Conservation (phyloP, 495 filamentous ascomycete species). For the Penicillium angulare region DNA sequence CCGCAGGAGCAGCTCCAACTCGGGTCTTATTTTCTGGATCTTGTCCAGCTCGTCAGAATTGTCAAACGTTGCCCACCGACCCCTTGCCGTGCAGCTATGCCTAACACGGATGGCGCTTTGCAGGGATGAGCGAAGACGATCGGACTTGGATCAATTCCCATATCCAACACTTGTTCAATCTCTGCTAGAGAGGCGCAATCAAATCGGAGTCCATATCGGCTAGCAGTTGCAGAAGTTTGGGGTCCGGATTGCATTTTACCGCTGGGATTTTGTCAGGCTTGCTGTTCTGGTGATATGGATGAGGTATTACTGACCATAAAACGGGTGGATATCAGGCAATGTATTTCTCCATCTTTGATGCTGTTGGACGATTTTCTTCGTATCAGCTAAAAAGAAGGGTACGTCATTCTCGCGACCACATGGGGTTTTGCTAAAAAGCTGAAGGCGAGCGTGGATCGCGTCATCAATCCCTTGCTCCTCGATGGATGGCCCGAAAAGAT, state of each 20-base stretch:
- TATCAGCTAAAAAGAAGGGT: too few species aligned
- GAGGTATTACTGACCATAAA: too few species aligned
- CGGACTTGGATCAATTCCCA: constrained; percentile 24
- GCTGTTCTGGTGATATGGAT: too few species aligned
- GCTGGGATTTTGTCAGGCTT: constrained; percentile 12
- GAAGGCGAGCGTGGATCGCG: too few species aligned
- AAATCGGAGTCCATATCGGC: constrained; percentile 25
- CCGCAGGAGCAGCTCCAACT: constrained; percentile 27
- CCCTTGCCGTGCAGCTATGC: constrained; percentile 16
- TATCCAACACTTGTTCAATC: constrained; percentile 20
- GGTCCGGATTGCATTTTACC: constrained; percentile 38
- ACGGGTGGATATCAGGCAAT: too few species aligned
- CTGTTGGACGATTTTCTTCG: too few species aligned
- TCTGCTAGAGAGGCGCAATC: constrained; percentile 35
- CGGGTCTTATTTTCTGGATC: constrained; percentile 22
- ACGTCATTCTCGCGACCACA: too few species aligned
- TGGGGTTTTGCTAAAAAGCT: too few species aligned
- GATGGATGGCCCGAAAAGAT: too few species aligned
- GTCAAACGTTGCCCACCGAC: constrained; percentile 31
- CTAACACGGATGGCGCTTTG: constrained; percentile 22
- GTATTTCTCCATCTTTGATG: too few species aligned
- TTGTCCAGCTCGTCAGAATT: constrained; percentile 33
- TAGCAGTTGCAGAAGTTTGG: constrained; percentile 21
- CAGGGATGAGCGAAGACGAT: constrained; percentile 36
- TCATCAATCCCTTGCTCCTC: too few species aligned